These are phyloP conservation scores for Protomyces arabidopsidicola DNA, from an alignment of 1,139 yeast genomes.

Conservation along the genomic window DNA sequence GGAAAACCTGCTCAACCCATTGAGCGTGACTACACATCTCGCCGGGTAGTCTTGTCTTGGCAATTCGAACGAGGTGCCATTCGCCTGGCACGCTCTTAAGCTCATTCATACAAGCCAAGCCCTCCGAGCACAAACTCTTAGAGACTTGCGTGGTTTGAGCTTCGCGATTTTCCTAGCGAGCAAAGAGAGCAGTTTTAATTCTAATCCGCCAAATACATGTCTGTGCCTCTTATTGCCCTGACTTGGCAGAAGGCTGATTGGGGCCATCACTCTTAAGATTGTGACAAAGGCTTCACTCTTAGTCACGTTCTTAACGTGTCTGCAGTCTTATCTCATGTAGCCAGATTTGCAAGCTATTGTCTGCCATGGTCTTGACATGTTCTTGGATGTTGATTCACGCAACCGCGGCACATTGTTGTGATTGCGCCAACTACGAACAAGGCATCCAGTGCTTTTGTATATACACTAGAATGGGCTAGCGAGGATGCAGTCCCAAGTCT, in stretches of 20 bases:
- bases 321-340: no score
- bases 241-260: constrained; percentile 19
- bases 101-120: no score
- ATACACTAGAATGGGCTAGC: no score
- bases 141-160: neutral
- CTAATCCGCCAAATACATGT: constrained; percentile 12
- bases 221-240: neutral
- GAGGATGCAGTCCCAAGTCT: no score
- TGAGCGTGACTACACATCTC: neutral
- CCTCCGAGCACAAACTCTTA: neutral
- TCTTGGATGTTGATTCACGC: no score
- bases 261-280: neutral
- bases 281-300: no score
- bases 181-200: neutral
- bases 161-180: neutral
- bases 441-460: neutral
- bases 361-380: neutral
- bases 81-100: neutral
- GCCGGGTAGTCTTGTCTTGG: neutral
- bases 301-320: no score
- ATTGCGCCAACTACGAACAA: no score
- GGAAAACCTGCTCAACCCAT: no score
- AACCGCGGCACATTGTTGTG: no score
- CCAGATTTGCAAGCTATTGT: neutral
- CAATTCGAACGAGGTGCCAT: neutral